These are phyloP conservation scores for Sugiyamaella lignohabitans DNA, from an alignment of 805 yeast species.

Conservation along the genomic window DNA sequence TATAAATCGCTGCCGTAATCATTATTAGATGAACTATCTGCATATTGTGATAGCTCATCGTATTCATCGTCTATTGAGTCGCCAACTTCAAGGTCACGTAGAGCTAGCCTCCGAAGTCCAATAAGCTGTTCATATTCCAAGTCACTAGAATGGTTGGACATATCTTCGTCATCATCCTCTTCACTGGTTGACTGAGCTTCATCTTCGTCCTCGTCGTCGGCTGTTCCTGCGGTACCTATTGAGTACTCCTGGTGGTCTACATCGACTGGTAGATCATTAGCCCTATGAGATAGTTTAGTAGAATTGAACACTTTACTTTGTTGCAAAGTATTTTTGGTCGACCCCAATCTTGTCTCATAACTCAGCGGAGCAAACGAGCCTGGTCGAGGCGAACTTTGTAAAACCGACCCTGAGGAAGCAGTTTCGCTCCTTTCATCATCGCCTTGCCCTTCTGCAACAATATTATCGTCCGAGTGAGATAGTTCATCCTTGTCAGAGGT, in stretches of 20 bases:
- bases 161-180: constrained; percentile 1
- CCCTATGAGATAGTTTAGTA: background rate
- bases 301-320: background rate
- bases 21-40: constrained; percentile 7
- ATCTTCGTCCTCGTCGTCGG: constrained; percentile 12
- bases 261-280: background rate
- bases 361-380: background rate
- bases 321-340: no score
- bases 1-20: background rate
- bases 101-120: constrained; percentile 12
- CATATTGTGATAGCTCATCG: constrained; percentile 1
- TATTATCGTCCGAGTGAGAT: no score
- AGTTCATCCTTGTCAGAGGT: no score
- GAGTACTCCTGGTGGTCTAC: constrained; percentile 6
- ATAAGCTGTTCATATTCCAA: constrained; percentile 12
- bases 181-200: background rate
- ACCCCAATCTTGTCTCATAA: no score
- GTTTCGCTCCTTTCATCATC: background rate
- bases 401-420: background rate
- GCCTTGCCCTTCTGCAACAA: background rate
- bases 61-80: constrained; percentile 7
- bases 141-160: constrained; percentile 13
- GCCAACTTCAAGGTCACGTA: constrained; percentile 15
- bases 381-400: background rate
- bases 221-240: constrained; percentile 6